Evolutionary conservation across 179 eudicot species (phyloP).

Genomic region (Beta macrorhiza): DNA sequence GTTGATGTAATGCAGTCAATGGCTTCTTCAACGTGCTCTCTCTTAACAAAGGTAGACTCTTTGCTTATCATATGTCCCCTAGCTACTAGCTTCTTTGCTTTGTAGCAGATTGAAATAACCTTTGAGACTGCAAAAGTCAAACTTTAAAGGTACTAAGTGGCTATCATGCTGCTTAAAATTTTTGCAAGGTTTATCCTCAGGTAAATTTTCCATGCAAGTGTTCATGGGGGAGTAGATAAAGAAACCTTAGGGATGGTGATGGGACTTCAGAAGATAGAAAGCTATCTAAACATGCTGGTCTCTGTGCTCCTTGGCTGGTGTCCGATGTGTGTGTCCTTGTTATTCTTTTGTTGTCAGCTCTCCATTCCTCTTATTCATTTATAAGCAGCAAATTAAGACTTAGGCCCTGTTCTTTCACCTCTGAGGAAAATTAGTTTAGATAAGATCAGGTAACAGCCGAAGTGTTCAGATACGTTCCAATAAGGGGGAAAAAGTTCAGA

Average conservation of each 20-base stretch:
- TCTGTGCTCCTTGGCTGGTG: neutral
- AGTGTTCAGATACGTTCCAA: neutral
- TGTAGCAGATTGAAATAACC: neutral
- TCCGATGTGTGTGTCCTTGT: neutral
- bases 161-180: neutral
- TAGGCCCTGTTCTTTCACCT: neutral
- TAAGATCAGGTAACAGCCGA: neutral
- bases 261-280: neutral
- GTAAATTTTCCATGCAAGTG: neutral
- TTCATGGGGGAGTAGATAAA: neutral
- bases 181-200: neutral
- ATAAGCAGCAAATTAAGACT: neutral
- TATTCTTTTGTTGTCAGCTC: neutral
- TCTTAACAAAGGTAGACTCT: constrained; percentile 56
- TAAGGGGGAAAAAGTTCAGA: neutral
- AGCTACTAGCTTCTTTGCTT: neutral
- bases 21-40: constrained; percentile 64
- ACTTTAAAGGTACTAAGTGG: neutral
- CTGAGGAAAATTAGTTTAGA: neutral
- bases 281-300: neutral
- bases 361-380: neutral
- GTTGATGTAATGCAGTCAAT: constrained; percentile 91
- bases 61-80: neutral
- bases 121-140: neutral
- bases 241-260: neutral